Evolutionary conservation across 441 rosid genomes (phyloP).

Genomic region (Eutrema salsugineum): DNA sequence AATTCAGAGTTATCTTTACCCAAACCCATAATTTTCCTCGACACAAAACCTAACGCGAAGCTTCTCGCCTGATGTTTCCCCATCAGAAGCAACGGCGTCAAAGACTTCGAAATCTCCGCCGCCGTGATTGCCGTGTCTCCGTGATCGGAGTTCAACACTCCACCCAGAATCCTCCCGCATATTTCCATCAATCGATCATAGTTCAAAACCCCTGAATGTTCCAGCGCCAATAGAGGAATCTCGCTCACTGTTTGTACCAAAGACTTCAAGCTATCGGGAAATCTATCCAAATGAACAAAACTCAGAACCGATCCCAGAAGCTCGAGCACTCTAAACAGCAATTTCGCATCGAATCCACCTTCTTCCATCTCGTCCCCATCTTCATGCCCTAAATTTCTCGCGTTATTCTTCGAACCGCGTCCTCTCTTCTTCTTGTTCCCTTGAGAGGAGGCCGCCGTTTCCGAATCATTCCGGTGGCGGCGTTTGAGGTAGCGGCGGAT

Average conservation of each 20-base stretch:
- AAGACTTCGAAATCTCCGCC: slow-evolving; percentile 63
- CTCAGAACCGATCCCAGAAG: slow-evolving; percentile 47
- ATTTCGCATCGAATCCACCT: slow-evolving; percentile 38
- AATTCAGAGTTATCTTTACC: slow-evolving; percentile 40
- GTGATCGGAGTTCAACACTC: slow-evolving; percentile 55
- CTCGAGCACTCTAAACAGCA: slow-evolving; percentile 48
- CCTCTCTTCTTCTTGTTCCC: slow-evolving; percentile 39
- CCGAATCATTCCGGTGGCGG: slow-evolving; percentile 11
- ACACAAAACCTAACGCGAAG: slow-evolving; percentile 61
- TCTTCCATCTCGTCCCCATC: slow-evolving; percentile 28
- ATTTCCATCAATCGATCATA: slow-evolving; percentile 43
- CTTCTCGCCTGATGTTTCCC: slow-evolving; percentile 67
- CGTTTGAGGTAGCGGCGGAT: slow-evolving; percentile 63
- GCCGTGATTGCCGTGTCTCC: slow-evolving; percentile 65
- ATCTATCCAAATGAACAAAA: slow-evolving; percentile 72
- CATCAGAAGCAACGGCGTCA: slow-evolving; percentile 56
- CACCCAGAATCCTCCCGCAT: slow-evolving; percentile 51
- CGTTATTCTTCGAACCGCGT: slow-evolving; percentile 16
- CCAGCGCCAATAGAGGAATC: slow-evolving; percentile 51
- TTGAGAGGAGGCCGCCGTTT: background rate
- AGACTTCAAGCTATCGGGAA: slow-evolving; percentile 75
- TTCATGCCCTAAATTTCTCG: slow-evolving; percentile 5
- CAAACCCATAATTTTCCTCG: slow-evolving; percentile 34
- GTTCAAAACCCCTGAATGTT: slow-evolving; percentile 28
- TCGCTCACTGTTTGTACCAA: slow-evolving; percentile 63